A percentile compares a stretch with the other conserved stretches of the same genome.
Evolutionary conservation across 2,329 filamentous ascomycete genomes (phyloP).

Genomic region (Coleophoma crateriformis): DNA sequence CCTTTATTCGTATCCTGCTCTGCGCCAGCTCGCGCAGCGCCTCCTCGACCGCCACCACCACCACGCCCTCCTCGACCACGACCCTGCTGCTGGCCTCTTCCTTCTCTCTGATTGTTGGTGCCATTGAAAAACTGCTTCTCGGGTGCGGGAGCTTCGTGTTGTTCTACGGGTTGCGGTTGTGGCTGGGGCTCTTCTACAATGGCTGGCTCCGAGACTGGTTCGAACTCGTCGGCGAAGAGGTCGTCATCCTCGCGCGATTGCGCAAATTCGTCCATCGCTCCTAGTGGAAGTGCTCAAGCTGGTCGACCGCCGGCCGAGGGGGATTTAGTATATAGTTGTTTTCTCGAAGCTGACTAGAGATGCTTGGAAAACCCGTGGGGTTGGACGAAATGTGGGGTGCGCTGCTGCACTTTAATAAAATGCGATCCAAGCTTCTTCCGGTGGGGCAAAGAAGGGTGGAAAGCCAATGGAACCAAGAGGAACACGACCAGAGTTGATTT

Average conservation of each 20-base stretch:
- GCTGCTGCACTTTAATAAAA: background rate
- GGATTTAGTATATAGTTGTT: background rate
- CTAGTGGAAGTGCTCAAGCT: background rate
- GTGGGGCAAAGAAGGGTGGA: background rate
- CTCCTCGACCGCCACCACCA: conserved; percentile 7
- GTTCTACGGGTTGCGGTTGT: background rate
- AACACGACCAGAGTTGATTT: too few species aligned
- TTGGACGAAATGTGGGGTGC: background rate
- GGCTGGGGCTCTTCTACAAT: conserved; percentile 10
- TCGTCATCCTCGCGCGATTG: conserved; percentile 26
- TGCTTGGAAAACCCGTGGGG: background rate
- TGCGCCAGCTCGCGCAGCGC: conserved; percentile 6
- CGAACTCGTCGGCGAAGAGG: conserved; percentile 28
- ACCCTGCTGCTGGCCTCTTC: conserved; percentile 3
- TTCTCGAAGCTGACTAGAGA: background rate
- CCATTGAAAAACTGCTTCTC: background rate
- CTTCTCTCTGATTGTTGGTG: background rate
- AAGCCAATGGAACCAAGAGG: too few species aligned
- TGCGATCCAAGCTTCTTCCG: background rate
- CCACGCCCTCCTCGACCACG: conserved; percentile 8
- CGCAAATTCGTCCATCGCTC: conserved; percentile 26
- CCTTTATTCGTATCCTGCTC: conserved; percentile 8
- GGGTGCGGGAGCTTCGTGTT: background rate
- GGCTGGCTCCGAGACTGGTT: conserved; percentile 16
- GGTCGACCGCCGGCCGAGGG: background rate